These are phyloP conservation scores for Aspergillus incahuasiensis DNA, from an alignment of 495 filamentous ascomycete genomes.

Conservation along the genomic window DNA sequence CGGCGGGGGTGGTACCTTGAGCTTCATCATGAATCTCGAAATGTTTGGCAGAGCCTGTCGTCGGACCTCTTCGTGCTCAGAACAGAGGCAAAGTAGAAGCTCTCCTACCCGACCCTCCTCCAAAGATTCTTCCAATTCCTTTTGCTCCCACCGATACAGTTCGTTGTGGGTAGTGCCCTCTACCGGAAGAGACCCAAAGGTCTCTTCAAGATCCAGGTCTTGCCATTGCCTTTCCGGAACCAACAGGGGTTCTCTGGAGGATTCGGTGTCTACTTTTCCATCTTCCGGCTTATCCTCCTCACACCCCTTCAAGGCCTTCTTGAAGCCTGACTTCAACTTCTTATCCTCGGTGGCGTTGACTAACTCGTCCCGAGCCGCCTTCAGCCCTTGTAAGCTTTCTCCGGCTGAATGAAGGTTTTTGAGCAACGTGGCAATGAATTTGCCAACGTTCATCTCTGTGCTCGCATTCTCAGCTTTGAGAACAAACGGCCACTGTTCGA, in stretches of 20 bases:
- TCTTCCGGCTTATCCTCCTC: conserved; percentile 20
- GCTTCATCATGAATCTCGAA: conserved; percentile 56
- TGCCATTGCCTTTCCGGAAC: conserved; percentile 9
- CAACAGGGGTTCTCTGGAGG: conserved; percentile 6
- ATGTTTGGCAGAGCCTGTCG: conserved; percentile 68
- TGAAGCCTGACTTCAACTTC: conserved; percentile 34
- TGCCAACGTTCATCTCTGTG: conserved; percentile 38
- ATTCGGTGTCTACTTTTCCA: conserved; percentile 24
- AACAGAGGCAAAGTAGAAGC: conserved; percentile 70
- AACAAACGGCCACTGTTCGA: conserved; percentile 75
- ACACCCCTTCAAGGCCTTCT: conserved; percentile 36
- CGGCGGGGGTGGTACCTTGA: conserved; percentile 43
- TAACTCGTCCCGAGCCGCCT: conserved; percentile 37
- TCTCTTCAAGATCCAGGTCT: conserved; percentile 32
- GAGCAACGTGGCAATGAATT: conserved; percentile 52
- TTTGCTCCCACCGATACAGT: conserved; percentile 61
- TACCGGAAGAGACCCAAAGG: conserved; percentile 37
- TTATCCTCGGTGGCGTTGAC: conserved; percentile 33
- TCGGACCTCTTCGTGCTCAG: conserved; percentile 65
- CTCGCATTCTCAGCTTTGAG: conserved; percentile 42
- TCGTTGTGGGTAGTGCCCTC: conserved; percentile 40
- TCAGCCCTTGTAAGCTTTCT: conserved; percentile 38
- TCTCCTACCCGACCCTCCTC: conserved; percentile 65
- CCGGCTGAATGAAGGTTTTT: conserved; percentile 41
- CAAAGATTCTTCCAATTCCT: conserved; percentile 67